Evolutionary conservation across 2,329 filamentous ascomycete species (phyloP), one percentile per base, ranked within the genome.

Genomic region (Colletotrichum orbiculare): DNA sequence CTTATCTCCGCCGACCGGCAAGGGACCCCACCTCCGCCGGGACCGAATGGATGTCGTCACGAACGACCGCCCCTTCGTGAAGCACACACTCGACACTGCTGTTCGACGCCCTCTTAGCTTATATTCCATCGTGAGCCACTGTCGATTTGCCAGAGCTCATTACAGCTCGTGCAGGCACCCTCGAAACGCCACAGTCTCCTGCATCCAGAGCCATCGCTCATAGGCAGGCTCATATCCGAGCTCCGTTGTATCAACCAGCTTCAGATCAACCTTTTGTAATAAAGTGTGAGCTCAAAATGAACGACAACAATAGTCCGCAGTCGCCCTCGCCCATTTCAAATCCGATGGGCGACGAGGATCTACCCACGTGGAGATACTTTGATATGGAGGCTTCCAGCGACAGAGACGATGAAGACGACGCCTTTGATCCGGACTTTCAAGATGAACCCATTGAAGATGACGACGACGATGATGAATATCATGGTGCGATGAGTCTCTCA

Each of bases 391-490:
- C 68, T 43, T 41, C 48, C 7, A 70, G 70, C n/a, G 73, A 76
- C 42, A 72, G 77, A 6, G 74, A 76, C 6, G 71, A 75, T 10
- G 75, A 76, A 12, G 77, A 77, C 17, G 73, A 74, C n/a, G 75
- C 76, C 17, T 64, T 71, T 25, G 69, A 71, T 13, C 64, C 67
- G 8, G 71, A 75, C 11, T 70, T 69, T 42, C 58, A 69, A 47
- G 70, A 74, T n/a, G 71, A 71, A 38, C 54, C 73, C 2, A 71
- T 73, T 7, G 71, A 69, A 13, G 69, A 70, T 3, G 69, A 70
- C 2, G 65, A 43, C 10, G 70, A 70, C 11, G 67, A 65, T 5
- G 64, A 64, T 46, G 70, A 67, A 9, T 68, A 62, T 35, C 56
- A 69, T 25, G 63, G 63, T 66, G 42, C 35, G 15, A 7, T 17